Base-by-base conservation (phyloP, 768 basidiomycete genomes). In the Albatrellus ellisii region DNA sequence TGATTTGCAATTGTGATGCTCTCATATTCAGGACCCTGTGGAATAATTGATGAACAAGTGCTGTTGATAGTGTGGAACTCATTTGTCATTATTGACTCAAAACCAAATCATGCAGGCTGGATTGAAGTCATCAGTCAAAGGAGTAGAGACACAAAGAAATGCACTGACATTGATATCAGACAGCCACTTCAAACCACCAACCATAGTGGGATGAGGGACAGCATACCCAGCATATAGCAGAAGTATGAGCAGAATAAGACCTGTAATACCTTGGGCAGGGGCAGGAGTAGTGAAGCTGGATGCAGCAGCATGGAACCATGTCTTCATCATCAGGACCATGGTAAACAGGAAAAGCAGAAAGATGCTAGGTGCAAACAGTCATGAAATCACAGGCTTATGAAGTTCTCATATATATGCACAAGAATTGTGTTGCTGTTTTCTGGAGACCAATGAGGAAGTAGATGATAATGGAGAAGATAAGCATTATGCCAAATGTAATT, bases 11-110 rank as follows among this genome's bases (percentile, higher is more conserved):
- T 48, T 3, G 65, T 56, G 29, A 79, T 55, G 15, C 62, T 62
- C 48, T 71, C 71, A 47, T 85, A 85, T 0, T 73, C 73, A 0
- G 77, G 61, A 0, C 81, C 80, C 3, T 62, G 66, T 3, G 82
- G 78, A 0, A 78, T 73, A 11, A 83, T 61, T 29, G 63, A 56
- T 18, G 78, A 62, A 52, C 79, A 80, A 11, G 60, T 53, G 34
- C 79, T 84, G 17, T 80, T 58, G 6, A 83, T 59, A 0, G 72
- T 77, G 49, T 71, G 75, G 61, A 91, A 90, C 57, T 94, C 87
- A 59, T 90, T 92, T 15, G 73, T 66, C 55, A 92, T 66, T 31
- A 90, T 57, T 0, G 70, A 66, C 46, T 88, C 82, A 55, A 91
- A 90, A 0, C 73, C 79, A 54, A 77, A 89, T 2, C 64, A 69